These are phyloP conservation scores for Papiliotrema nemorosa DNA, from an alignment of 1,284 basidiomycete species.

Conservation along the genomic window DNA sequence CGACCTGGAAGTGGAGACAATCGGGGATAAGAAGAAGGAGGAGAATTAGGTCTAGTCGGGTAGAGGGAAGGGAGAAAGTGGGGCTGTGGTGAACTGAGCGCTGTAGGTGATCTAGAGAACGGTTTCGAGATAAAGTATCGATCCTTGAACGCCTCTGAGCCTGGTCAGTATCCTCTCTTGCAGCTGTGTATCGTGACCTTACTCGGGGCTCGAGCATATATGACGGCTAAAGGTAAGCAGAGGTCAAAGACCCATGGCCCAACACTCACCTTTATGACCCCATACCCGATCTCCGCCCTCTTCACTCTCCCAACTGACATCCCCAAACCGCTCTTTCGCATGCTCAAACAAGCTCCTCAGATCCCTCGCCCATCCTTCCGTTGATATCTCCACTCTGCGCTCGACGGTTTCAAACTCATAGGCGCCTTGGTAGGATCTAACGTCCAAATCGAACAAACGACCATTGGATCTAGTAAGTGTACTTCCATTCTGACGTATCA, in stretches of 20 bases:
- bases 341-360: constrained; percentile 69
- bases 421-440: not conserved
- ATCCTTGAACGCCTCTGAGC: constrained; percentile 63
- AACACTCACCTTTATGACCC: constrained; percentile 43
- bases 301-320: constrained; percentile 80
- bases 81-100: constrained; percentile 16
- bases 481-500: not conserved
- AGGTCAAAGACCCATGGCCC: not conserved
- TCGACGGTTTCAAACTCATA: constrained; percentile 18
- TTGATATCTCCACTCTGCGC: constrained; percentile 31
- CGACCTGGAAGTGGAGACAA: constrained; percentile 6
- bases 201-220: constrained; percentile 84
- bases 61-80: constrained; percentile 16
- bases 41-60: constrained; percentile 7
- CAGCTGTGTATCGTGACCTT: constrained; percentile 12
- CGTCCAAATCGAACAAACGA: not conserved
- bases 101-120: constrained; percentile 43
- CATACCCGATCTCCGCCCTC: constrained; percentile 53
- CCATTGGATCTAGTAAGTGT: too few species aligned
- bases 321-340: constrained; percentile 82
- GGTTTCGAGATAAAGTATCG: constrained; percentile 61
- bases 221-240: constrained; percentile 61
- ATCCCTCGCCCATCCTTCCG: constrained; percentile 67
- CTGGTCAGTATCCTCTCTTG: not conserved
- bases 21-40: constrained; percentile 16